A percentile compares a stretch with the other conserved stretches of the same genome.
These are phyloP conservation scores for Heliamphora pulchella DNA, from an alignment of 179 eudicot species.

Conservation along the genomic window DNA sequence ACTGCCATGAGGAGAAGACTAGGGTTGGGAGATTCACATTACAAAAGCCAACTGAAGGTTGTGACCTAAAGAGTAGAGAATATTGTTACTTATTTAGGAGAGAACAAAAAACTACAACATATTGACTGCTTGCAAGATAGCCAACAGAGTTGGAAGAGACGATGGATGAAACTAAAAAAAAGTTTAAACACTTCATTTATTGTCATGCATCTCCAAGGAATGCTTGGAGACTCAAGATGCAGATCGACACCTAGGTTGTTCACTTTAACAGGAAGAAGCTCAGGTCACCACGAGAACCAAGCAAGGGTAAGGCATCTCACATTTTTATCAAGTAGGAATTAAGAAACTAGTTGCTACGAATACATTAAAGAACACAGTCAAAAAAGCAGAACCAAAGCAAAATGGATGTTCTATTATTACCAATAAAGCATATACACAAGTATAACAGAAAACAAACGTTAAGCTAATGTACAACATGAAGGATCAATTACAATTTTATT, in stretches of 20 bases:
- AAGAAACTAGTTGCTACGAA: too few species aligned
- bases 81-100: neutral
- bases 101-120: neutral
- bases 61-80: neutral
- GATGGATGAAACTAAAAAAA: neutral
- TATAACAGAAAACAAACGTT: neutral
- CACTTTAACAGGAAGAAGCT: neutral
- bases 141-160: neutral
- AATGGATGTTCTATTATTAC: too few species aligned
- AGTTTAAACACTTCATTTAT: neutral
- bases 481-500: too few species aligned
- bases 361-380: too few species aligned
- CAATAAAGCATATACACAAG: neutral
- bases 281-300: neutral
- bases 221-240: neutral
- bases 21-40: neutral
- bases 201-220: neutral
- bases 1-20: constrained; percentile 1
- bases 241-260: neutral
- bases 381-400: too few species aligned
- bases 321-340: too few species aligned
- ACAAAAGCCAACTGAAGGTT: neutral
- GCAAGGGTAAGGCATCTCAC: too few species aligned
- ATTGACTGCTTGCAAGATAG: neutral
- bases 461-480: too few species aligned